These are phyloP conservation scores for Phyllosticta capitalensis DNA, from an alignment of 2,329 filamentous ascomycete genomes.

Conservation along the genomic window DNA sequence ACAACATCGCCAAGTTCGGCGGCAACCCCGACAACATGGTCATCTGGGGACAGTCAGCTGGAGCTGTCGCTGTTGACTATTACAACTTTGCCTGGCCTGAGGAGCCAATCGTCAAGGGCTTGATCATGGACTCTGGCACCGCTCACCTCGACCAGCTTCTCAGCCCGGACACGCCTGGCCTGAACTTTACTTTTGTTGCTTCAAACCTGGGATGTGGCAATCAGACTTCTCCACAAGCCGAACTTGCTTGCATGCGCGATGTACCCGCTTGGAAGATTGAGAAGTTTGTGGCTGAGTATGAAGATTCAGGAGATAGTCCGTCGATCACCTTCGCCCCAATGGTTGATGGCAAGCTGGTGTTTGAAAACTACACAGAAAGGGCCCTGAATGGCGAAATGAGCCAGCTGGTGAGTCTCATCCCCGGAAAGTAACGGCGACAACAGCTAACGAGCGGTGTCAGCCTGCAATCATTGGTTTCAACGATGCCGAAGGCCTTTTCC, in stretches of 20 bases:
- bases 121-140: constrained; percentile 42
- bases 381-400: constrained; percentile 18
- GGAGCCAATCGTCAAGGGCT: constrained; percentile 40
- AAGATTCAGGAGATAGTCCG: constrained; percentile 19
- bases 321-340: constrained; percentile 20
- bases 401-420: neutral
- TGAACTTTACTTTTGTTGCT: constrained; percentile 33
- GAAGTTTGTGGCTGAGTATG: constrained; percentile 23
- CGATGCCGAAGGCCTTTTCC: constrained; percentile 25
- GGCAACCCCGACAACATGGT: constrained; percentile 38
- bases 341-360: constrained; percentile 23
- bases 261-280: constrained; percentile 22
- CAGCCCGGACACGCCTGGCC: constrained; percentile 18
- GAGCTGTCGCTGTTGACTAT: constrained; percentile 29
- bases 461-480: constrained; percentile 31
- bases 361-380: constrained; percentile 27
- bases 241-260: constrained; percentile 30
- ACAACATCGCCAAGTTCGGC: constrained; percentile 35
- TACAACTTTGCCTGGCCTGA: constrained; percentile 39
- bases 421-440: neutral
- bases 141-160: constrained; percentile 23
- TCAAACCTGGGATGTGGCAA: constrained; percentile 25
- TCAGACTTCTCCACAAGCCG: constrained; percentile 14
- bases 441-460: neutral
- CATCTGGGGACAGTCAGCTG: constrained; percentile 17